These are phyloP conservation scores for Hypsizygus ulmarius DNA, from an alignment of 1,284 basidiomycete species.

Conservation along the genomic window DNA sequence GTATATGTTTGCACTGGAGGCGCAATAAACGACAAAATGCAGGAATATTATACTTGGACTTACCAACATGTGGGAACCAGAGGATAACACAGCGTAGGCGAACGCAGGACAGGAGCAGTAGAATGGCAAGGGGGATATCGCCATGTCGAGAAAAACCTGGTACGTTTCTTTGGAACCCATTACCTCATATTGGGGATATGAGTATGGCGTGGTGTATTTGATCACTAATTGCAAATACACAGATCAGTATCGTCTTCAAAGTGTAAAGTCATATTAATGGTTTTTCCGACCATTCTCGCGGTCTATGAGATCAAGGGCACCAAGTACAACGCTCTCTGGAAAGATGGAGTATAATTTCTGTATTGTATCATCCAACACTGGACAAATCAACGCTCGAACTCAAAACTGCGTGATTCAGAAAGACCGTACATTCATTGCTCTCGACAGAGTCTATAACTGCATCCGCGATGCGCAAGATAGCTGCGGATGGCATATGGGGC, in stretches of 20 bases:
- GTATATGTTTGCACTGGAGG: conserved; percentile 70
- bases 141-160: conserved; percentile 54
- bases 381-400: conserved; percentile 3
- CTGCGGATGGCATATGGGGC: conserved; percentile 22
- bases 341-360: conserved; percentile 54
- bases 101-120: conserved; percentile 79
- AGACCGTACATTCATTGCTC: conserved; percentile 25
- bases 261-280: neutral
- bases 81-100: conserved; percentile 55
- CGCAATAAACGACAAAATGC: neutral
- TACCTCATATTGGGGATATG: conserved; percentile 59
- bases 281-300: conserved; percentile 50
- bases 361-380: conserved; percentile 55
- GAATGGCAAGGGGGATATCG: conserved; percentile 37
- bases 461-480: conserved; percentile 28
- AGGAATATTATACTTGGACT: conserved; percentile 13
- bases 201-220: conserved; percentile 55
- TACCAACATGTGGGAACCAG: conserved; percentile 65
- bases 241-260: neutral
- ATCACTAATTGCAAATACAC: conserved; percentile 45
- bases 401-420: neutral
- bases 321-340: conserved; percentile 58
- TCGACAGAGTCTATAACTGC: conserved; percentile 33
- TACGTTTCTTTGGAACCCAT: conserved; percentile 62
- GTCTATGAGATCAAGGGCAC: conserved; percentile 72